Conservation (phyloP, 2,329 filamentous ascomycete genomes). For the Clathrospora elynae region DNA sequence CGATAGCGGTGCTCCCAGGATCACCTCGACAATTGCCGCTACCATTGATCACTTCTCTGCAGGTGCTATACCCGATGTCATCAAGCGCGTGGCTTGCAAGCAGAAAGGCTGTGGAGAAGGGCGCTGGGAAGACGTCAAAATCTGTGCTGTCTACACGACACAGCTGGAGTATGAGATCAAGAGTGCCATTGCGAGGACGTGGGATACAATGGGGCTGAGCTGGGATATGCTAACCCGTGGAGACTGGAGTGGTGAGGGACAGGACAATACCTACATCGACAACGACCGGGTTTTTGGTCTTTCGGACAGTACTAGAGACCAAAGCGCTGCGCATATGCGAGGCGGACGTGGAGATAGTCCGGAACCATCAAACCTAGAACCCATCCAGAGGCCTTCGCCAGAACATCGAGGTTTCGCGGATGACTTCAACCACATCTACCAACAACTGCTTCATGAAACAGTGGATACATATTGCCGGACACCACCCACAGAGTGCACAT, state of each 20-base stretch:
- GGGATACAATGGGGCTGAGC: slow-evolving; percentile 2
- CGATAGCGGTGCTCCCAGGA: slow-evolving; percentile 1
- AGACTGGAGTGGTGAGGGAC: slow-evolving; percentile 13
- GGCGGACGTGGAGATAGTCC: neutral
- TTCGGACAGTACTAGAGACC: neutral
- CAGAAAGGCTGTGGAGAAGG: neutral
- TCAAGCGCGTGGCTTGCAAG: neutral
- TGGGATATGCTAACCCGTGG: slow-evolving; percentile 1
- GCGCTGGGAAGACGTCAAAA: slow-evolving; percentile 1
- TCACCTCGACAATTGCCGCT: slow-evolving; percentile 8
- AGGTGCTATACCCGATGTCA: neutral
- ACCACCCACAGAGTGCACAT: neutral
- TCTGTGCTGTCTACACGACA: slow-evolving; percentile 13
- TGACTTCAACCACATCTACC: slow-evolving; percentile 1
- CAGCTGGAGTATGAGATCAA: slow-evolving; percentile 19
- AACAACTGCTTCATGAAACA: slow-evolving; percentile 3
- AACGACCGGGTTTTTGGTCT: neutral
- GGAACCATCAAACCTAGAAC: neutral
- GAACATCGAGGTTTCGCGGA: neutral
- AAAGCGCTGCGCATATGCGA: neutral
- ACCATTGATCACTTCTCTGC: slow-evolving; percentile 5
- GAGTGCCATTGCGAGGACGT: slow-evolving; percentile 9
- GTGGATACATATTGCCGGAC: neutral
- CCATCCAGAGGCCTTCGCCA: neutral
- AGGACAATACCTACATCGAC: slow-evolving; percentile 21